Base-by-base conservation (phyloP, 192 early-diverging fungal genomes). In the Spizellomyces sp. region DNA sequence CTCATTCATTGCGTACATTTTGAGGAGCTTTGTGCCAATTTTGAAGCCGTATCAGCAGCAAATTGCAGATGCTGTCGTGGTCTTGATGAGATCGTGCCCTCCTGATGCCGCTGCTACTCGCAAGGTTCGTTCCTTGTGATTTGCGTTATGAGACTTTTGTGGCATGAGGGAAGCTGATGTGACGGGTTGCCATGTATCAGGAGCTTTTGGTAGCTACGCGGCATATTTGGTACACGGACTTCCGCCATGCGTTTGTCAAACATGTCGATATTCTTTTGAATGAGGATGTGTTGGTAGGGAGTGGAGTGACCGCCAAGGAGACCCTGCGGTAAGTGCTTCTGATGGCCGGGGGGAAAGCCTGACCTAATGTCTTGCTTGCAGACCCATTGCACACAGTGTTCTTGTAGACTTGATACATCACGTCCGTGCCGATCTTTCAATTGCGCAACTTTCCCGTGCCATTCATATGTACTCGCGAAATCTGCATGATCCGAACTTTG, bases 381-480 rank as follows among this genome's bases (percentile, higher is more conserved):
- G 93, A 66, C 93, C 95, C 5, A 80, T 96, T 58, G 95, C 95
- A 1, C 95, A 97, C 75, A 95, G 92, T 72, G 93, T 98, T 80
- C 84, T 99, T 8, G 94, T 95, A 0, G 98, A 99, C 77, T 79
- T 99, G 58, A 91, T 99, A 63, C 96, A 98, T 75, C 92, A 96
- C 80, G 91, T 98, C 52, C 91, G 98, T 19, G 81, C 83, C 8
- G 92, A 96, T 58, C 84, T 98, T 6, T 89, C 90, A 5, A 86
- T 89, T 5, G 66, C 73, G 6, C 98, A 99, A 77, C 82, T 98
- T 17, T 83, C 90, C 1, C 78, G 82, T 54, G 95, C 92, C 44
- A 91, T 99, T 9, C 90, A 93, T 66, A 94, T 95, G 57, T 98
- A 97, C 78, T 91, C 96, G 4, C 80, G 89, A 17, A 95, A 96